These are phyloP conservation scores for Trichophyton simii DNA, from an alignment of 2,329 filamentous ascomycete species.

Conservation along the genomic window DNA sequence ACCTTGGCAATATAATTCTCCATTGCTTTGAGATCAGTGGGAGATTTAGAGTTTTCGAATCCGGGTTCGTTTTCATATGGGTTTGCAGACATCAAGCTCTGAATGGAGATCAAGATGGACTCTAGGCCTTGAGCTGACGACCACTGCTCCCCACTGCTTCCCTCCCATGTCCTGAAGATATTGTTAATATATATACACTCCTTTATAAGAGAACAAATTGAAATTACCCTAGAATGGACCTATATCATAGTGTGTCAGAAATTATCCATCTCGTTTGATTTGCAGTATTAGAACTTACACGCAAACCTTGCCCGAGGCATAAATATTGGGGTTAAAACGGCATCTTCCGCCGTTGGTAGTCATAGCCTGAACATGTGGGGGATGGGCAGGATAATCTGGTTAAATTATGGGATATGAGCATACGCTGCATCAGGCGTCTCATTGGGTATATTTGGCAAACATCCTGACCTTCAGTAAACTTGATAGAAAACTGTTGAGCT, in stretches of 20 bases:
- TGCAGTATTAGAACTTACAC: constrained; percentile 45
- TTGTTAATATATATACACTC: constrained; percentile 27
- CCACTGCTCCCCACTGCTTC: constrained; percentile 86
- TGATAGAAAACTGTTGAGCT: constrained; percentile 53
- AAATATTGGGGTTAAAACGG: constrained; percentile 96
- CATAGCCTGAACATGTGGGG: constrained; percentile 50
- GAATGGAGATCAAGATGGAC: constrained; percentile 87
- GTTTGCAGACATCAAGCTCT: constrained; percentile 86
- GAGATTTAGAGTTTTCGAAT: constrained; percentile 61
- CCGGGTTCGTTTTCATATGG: constrained; percentile 96
- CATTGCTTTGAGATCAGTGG: constrained; percentile 60
- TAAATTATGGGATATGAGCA: neutral
- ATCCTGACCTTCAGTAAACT: constrained; percentile 56
- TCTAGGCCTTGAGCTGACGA: constrained; percentile 91
- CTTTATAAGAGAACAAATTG: neutral
- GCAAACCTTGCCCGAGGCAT: constrained; percentile 81
- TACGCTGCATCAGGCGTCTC: neutral
- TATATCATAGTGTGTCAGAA: constrained; percentile 27
- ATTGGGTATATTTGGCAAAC: neutral
- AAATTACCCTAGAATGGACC: constrained; percentile 70
- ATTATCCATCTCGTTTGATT: neutral
- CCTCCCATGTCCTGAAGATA: constrained; percentile 67
- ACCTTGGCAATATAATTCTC: constrained; percentile 70
- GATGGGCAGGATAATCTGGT: constrained; percentile 65
- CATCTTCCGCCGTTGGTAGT: constrained; percentile 84